Percentiles rank a stretch among this genome's conserved stretches.
Conservation (phyloP, 768 basidiomycete genomes). For the Agaricus sinodeliciosus region DNA sequence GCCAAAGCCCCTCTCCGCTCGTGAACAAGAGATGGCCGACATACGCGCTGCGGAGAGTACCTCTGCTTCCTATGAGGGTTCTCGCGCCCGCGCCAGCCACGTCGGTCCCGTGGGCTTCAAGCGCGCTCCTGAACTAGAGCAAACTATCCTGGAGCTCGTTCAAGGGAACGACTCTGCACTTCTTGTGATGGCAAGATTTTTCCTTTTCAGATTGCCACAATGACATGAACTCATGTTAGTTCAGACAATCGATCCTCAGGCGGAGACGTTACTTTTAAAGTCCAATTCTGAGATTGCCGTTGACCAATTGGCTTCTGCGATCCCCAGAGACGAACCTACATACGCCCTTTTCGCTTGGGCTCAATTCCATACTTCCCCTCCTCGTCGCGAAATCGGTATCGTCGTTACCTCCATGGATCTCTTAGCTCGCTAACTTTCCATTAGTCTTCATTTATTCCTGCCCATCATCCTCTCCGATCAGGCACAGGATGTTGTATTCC, state of each 20-base stretch:
- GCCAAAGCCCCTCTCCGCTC: conserved; percentile 74
- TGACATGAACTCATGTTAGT: neutral
- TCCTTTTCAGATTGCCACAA: neutral
- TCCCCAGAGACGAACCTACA: conserved; percentile 57
- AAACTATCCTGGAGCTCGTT: conserved; percentile 56
- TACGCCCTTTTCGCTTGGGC: conserved; percentile 69
- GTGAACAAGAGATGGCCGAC: conserved; percentile 78
- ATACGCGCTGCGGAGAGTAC: conserved; percentile 67
- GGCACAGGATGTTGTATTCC: conserved; percentile 86
- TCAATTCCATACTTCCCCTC: conserved; percentile 29
- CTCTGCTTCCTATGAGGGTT: conserved; percentile 48
- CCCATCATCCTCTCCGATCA: conserved; percentile 73
- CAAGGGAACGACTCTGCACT: conserved; percentile 42
- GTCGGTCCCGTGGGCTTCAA: conserved; percentile 56
- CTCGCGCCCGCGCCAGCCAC: conserved; percentile 46
- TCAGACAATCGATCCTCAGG: conserved; percentile 61
- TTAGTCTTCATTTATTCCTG: conserved; percentile 91
- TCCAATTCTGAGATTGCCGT: conserved; percentile 33
- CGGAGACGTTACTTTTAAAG: conserved; percentile 50
- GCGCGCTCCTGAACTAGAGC: conserved; percentile 62
- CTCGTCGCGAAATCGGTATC: conserved; percentile 57
- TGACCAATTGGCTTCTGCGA: conserved; percentile 35
- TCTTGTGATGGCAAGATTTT: conserved; percentile 54
- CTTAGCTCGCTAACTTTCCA: neutral
- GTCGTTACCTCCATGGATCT: neutral